Evolutionary conservation across 202 grass and related monocot genomes (phyloP).

Genomic region (Carex sylvatica): DNA sequence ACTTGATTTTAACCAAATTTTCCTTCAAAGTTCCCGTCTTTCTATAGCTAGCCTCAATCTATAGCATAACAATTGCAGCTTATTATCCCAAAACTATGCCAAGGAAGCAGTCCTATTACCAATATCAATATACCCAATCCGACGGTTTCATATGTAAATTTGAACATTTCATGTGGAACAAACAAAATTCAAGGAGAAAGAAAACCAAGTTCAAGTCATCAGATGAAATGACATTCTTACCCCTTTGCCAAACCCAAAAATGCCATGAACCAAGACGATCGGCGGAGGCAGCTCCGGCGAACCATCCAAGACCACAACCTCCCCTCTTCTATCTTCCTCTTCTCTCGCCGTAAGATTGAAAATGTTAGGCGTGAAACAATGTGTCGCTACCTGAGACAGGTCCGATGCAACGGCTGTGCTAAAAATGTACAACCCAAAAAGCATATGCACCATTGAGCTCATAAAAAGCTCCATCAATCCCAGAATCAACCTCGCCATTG

Average conservation of each 20-base stretch:
- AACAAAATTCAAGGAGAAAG: neutral
- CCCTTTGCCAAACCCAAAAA: constrained; percentile 97
- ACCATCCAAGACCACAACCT: constrained; percentile 48
- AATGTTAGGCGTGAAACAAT: constrained; percentile 36
- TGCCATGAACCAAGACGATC: constrained; percentile 96
- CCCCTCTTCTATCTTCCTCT: constrained; percentile 34
- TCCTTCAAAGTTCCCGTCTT: neutral
- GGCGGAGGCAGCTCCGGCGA: constrained; percentile 66
- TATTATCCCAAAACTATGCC: neutral
- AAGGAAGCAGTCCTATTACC: neutral
- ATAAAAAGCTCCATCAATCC: constrained; percentile 72
- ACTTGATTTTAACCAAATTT: neutral
- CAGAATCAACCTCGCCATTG: constrained; percentile 72
- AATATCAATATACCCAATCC: neutral
- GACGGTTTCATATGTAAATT: neutral
- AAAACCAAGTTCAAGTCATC: neutral
- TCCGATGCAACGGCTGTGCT: constrained; percentile 82
- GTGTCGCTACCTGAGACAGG: constrained; percentile 64
- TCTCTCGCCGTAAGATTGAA: constrained; percentile 42
- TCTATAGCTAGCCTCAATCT: neutral
- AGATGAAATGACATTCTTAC: constrained; percentile 32
- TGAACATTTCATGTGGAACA: neutral
- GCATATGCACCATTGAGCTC: constrained; percentile 69
- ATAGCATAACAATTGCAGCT: neutral
- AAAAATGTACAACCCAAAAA: constrained; percentile 93